Evolutionary conservation across 306 rosid species (phyloP).

Genomic region (Coriaria nepalensis): DNA sequence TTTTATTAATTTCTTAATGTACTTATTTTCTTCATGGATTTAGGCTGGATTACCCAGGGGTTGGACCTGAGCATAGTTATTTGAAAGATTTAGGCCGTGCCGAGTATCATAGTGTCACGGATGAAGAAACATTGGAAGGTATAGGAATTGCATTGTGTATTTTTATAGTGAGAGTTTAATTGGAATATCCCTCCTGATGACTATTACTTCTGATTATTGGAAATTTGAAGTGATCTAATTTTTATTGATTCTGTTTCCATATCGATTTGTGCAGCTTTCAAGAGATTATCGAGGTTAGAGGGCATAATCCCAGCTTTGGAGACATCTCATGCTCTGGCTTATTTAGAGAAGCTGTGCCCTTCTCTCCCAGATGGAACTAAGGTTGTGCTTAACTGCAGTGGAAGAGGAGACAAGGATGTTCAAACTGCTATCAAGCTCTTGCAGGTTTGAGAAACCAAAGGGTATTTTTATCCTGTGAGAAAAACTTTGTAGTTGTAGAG

Average conservation of each 20-base stretch:
- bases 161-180: background rate
- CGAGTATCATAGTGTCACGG: constrained; percentile 68
- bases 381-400: constrained; percentile 82
- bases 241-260: no score
- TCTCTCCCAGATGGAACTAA: constrained; percentile 58
- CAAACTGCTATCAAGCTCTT: constrained; percentile 79
- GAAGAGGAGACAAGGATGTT: constrained; percentile 95
- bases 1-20: constrained; percentile 13
- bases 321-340: constrained; percentile 92
- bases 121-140: constrained; percentile 95
- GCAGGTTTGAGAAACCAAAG: constrained; percentile 29
- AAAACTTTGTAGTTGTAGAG: no score
- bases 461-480: no score
- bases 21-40: constrained; percentile 7
- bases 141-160: constrained; percentile 2
- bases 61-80: constrained; percentile 94
- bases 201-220: background rate
- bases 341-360: constrained; percentile 72
- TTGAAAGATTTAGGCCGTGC: constrained; percentile 82
- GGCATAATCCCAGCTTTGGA: constrained; percentile 97
- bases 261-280: constrained; percentile 40
- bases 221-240: no score
- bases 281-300: constrained; percentile 70
- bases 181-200: background rate
- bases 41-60: constrained; percentile 99